Conservation (phyloP, 345 rosid genomes). For the Balakata baccata region DNA sequence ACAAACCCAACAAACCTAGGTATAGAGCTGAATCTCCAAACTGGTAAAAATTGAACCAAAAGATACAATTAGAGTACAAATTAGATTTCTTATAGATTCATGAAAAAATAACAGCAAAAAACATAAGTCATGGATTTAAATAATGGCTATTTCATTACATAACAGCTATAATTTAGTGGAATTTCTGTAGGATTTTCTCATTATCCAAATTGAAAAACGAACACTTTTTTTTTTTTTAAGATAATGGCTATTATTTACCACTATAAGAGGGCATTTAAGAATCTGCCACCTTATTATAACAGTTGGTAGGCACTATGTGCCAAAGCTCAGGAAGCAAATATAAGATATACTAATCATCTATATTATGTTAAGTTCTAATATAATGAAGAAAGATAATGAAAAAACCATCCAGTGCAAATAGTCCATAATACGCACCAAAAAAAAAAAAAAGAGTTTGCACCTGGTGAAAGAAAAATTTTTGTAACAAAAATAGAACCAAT, state of each 20-base stretch:
- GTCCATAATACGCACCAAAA: background rate
- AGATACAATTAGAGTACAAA: slow-evolving; percentile 1
- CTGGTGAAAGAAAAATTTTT: background rate
- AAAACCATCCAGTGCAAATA: background rate
- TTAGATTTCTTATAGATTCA: background rate
- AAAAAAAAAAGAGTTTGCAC: background rate
- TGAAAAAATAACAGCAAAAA: background rate
- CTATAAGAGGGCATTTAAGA: too few relatives aligned
- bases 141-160: background rate
- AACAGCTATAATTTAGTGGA: background rate
- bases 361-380: too few relatives aligned
- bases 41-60: slow-evolving; percentile 36
- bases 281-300: background rate
- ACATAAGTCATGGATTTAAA: background rate
- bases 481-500: background rate
- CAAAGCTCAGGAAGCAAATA: too few relatives aligned
- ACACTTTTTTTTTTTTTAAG: too few relatives aligned
- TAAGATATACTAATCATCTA: too few relatives aligned
- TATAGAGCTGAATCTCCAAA: slow-evolving; percentile 91
- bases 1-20: slow-evolving; percentile 75
- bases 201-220: too few relatives aligned
- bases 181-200: background rate
- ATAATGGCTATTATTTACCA: background rate
- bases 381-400: background rate
- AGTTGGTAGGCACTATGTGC: background rate